A percentile compares a stretch with the other conserved stretches of the same genome.
phyloP scores from a whole-genome alignment of 2,329 filamentous ascomycete species.

The Chlorencoelia australis region DNA sequence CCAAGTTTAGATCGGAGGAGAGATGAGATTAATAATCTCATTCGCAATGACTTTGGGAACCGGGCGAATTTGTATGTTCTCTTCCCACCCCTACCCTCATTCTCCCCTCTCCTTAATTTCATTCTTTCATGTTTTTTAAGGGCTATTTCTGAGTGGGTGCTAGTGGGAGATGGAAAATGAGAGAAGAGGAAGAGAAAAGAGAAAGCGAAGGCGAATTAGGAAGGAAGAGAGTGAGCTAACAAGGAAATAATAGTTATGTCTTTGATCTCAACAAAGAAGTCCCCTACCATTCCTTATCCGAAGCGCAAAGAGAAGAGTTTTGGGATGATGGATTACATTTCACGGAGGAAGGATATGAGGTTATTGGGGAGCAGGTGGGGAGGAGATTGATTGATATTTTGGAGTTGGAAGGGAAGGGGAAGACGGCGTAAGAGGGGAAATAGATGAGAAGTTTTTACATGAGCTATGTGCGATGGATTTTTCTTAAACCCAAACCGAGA shows the following conservation, averaged over 20 bases:
- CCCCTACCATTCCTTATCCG: slow-evolving; percentile 42
- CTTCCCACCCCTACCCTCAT: neutral
- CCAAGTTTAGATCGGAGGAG: slow-evolving; percentile 29
- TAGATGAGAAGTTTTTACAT: neutral
- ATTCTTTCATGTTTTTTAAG: too few species aligned
- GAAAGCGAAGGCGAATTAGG: too few species aligned
- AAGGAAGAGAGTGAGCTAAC: too few species aligned
- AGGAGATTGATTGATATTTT: slow-evolving; percentile 41
- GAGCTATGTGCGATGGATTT: too few species aligned
- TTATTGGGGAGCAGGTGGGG: slow-evolving; percentile 49
- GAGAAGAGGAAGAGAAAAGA: too few species aligned
- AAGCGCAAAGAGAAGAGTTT: slow-evolving; percentile 36
- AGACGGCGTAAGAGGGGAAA: neutral
- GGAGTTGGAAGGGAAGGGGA: slow-evolving; percentile 1
- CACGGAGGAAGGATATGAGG: slow-evolving; percentile 47
- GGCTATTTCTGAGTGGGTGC: too few species aligned
- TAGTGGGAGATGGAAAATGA: too few species aligned
- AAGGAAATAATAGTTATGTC: slow-evolving; percentile 34
- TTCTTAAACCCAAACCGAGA: too few species aligned
- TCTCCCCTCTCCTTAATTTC: neutral
- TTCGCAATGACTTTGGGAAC: slow-evolving; percentile 23
- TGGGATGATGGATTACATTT: slow-evolving; percentile 57
- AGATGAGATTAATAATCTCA: slow-evolving; percentile 40
- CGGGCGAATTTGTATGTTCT: slow-evolving; percentile 12
- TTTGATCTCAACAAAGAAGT: slow-evolving; percentile 46